phyloP scores from a whole-genome alignment of 768 basidiomycete genomes.

The Krasilnikovozyma curviuscula region DNA sequence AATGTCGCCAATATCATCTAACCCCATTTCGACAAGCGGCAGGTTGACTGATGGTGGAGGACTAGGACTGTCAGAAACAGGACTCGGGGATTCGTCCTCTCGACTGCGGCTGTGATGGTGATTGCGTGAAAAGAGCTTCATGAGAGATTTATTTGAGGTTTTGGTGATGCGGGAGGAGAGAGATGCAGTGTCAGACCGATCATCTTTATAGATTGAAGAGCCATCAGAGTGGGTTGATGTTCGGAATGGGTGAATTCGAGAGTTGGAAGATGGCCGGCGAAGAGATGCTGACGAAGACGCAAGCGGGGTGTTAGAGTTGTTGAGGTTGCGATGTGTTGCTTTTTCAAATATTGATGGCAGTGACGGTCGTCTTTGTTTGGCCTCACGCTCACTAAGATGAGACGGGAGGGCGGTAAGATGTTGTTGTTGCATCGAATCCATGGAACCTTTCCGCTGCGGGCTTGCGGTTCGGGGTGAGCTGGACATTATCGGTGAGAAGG shows the following conservation, averaged over 20 bases:
- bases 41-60: slow-evolving; percentile 4
- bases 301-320: background rate
- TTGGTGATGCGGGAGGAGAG: background rate
- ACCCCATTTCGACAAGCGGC: background rate
- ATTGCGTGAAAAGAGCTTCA: slow-evolving; percentile 1
- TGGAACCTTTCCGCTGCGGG: too few species aligned
- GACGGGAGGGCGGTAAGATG: background rate
- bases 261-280: background rate
- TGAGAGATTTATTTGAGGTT: background rate
- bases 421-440: too few species aligned
- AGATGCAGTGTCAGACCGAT: slow-evolving; percentile 2
- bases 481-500: slow-evolving; percentile 1
- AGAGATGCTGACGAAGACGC: background rate
- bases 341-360: slow-evolving; percentile 30
- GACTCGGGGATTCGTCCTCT: background rate
- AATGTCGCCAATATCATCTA: slow-evolving; percentile 1
- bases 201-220: too few species aligned
- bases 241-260: background rate
- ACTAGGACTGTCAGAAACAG: background rate
- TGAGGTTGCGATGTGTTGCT: slow-evolving; percentile 24
- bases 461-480: background rate
- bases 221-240: background rate
- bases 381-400: background rate
- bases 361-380: slow-evolving; percentile 22
- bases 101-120: background rate